A percentile compares a stretch with the other conserved stretches of the same genome.
phyloP scores from a whole-genome alignment of 1,284 basidiomycete species.

The Coriolopsis trogii region DNA sequence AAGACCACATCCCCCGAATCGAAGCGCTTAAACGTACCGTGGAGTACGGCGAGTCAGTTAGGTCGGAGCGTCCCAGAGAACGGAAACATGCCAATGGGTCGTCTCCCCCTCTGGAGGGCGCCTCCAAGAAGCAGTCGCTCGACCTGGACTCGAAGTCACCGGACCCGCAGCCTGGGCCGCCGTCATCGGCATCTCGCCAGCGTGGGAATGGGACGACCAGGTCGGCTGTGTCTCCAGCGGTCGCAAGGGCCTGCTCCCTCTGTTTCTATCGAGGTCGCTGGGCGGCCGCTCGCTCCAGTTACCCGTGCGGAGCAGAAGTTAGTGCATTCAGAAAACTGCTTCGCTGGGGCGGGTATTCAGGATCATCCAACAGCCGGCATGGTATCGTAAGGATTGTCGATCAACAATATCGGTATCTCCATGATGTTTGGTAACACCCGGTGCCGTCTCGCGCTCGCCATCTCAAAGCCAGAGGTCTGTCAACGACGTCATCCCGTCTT shows the following conservation, averaged over 20 bases:
- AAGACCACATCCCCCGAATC: constrained; percentile 37
- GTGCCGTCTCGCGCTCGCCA: constrained; percentile 37
- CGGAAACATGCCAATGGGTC: constrained; percentile 26
- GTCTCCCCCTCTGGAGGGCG: constrained; percentile 14
- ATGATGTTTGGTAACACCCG: constrained; percentile 54
- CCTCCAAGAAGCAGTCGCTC: constrained; percentile 36
- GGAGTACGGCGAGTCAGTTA: constrained; percentile 68
- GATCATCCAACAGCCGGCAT: constrained; percentile 50
- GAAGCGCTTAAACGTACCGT: constrained; percentile 54
- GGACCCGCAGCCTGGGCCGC: constrained; percentile 37
- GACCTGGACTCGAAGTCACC: constrained; percentile 31
- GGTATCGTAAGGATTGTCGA: constrained; percentile 65
- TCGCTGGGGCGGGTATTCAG: constrained; percentile 33
- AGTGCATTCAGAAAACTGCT: constrained; percentile 25
- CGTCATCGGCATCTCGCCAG: constrained; percentile 26
- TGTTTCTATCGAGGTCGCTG: constrained; percentile 50
- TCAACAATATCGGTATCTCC: constrained; percentile 76
- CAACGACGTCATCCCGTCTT: constrained; percentile 14
- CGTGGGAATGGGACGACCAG: constrained; percentile 14
- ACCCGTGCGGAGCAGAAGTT: constrained; percentile 38
- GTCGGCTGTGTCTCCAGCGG: not conserved
- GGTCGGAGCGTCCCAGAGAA: constrained; percentile 30
- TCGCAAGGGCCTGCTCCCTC: constrained; percentile 32
- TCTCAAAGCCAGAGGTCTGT: constrained; percentile 15
- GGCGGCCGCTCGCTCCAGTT: constrained; percentile 46